Conservation (phyloP, 2,329 filamentous ascomycete genomes). For the Penicillium sp. region DNA sequence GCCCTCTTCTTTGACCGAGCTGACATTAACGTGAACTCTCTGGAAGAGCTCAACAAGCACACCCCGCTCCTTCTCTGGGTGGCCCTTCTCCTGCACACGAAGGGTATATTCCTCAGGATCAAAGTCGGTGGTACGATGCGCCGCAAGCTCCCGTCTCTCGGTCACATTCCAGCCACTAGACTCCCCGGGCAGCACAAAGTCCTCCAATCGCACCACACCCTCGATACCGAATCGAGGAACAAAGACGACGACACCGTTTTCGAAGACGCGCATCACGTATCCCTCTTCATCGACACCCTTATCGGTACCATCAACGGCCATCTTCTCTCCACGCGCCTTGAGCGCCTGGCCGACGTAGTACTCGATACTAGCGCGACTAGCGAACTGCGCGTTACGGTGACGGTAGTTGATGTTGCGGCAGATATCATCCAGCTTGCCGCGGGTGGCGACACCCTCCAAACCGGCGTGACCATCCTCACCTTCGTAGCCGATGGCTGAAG, state of each 20-base stretch:
- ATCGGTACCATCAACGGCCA: constrained; percentile 36
- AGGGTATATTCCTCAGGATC: constrained; percentile 85
- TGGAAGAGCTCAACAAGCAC: constrained; percentile 80
- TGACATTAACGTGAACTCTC: constrained; percentile 85
- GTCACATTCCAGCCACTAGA: constrained; percentile 30
- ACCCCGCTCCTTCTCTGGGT: constrained; percentile 30
- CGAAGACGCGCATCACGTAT: constrained; percentile 96
- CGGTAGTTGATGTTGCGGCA: constrained; percentile 98
- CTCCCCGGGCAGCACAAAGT: constrained; percentile 71
- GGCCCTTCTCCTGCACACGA: constrained; percentile 56
- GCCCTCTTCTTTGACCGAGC: constrained; percentile 84
- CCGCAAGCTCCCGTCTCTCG: constrained; percentile 35
- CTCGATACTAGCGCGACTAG: constrained; percentile 88
- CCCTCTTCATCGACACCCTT: constrained; percentile 74
- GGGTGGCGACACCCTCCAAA: constrained; percentile 77
- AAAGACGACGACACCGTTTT: constrained; percentile 95
- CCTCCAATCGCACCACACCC: constrained; percentile 80
- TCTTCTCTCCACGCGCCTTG: constrained; percentile 64
- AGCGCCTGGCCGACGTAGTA: constrained; percentile 98
- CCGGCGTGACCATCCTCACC: constrained; percentile 59
- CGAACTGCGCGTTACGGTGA: constrained; percentile 95
- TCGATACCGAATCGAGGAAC: constrained; percentile 96
- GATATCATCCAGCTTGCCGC: constrained; percentile 83
- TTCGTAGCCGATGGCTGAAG: constrained; percentile 89
- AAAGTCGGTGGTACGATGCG: constrained; percentile 71